Percentiles rank a stretch among this genome's conserved stretches.
Conservation (phyloP, 2,329 filamentous ascomycete genomes). For the Grosmannia penicillata region DNA sequence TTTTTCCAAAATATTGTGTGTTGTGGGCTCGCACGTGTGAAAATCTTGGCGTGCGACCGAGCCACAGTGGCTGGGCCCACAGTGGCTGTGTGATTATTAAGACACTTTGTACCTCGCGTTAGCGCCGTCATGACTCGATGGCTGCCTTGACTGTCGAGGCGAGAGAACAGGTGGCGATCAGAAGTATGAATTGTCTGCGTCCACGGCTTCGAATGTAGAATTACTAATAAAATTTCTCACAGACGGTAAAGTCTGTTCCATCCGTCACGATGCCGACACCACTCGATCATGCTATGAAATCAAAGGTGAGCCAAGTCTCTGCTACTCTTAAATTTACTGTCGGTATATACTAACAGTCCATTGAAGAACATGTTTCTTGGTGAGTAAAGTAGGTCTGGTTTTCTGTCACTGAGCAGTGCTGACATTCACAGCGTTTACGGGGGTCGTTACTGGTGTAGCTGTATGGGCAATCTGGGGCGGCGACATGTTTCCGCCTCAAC, state of each 20-base stretch:
- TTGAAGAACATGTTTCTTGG: conserved; percentile 54
- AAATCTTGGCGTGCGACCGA: neutral
- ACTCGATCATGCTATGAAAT: conserved; percentile 53
- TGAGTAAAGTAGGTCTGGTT: conserved; percentile 19
- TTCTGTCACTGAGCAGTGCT: neutral
- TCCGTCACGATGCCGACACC: conserved; percentile 45
- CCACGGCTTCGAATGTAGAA: too few species aligned
- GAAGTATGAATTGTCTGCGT: neutral
- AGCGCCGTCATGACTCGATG: too few species aligned
- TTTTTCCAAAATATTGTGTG: conserved; percentile 7
- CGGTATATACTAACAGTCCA: conserved; percentile 5
- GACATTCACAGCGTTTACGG: conserved; percentile 54
- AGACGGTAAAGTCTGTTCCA: neutral
- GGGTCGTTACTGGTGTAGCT: conserved; percentile 66
- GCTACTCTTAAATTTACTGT: conserved; percentile 1
- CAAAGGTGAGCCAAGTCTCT: conserved; percentile 48
- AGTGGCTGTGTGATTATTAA: too few species aligned
- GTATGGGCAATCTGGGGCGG: conserved; percentile 75
- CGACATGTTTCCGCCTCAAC: conserved; percentile 62
- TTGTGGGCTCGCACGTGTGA: conserved; percentile 9
- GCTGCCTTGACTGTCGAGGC: too few species aligned
- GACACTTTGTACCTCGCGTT: too few species aligned
- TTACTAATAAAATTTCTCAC: too few species aligned
- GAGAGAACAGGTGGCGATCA: too few species aligned
- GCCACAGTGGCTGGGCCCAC: too few species aligned